Conservation (phyloP, 768 basidiomycete species). For the Fibroporia radiculosa region DNA sequence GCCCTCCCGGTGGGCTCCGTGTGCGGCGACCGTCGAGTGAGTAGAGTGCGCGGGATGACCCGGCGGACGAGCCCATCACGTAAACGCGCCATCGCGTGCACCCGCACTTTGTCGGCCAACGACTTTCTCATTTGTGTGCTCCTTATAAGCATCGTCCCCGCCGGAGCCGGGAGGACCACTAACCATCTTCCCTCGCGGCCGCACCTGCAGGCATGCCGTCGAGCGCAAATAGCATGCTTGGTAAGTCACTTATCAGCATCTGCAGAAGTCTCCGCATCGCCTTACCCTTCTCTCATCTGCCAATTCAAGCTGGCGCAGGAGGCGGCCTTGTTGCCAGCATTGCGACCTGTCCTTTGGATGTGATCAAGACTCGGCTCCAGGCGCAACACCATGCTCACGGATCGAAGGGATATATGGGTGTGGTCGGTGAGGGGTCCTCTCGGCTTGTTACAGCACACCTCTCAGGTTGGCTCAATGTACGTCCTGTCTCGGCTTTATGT, state of each 20-base stretch:
- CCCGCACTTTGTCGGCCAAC: background rate
- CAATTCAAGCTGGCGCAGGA: conserved; percentile 75
- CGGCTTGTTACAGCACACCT: conserved; percentile 13
- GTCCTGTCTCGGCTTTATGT: conserved; percentile 8
- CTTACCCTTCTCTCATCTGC: conserved; percentile 7
- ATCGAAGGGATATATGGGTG: conserved; percentile 68
- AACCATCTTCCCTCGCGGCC: conserved; percentile 35
- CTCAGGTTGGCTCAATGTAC: conserved; percentile 16
- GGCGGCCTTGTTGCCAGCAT: conserved; percentile 90
- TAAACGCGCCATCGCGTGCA: too few species aligned
- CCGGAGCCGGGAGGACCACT: background rate
- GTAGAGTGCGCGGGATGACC: background rate
- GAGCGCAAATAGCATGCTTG: conserved; percentile 78
- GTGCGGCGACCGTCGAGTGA: background rate
- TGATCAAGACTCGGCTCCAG: conserved; percentile 95
- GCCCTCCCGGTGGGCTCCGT: background rate
- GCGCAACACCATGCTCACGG: conserved; percentile 76
- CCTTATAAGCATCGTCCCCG: background rate
- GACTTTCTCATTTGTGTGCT: too few species aligned
- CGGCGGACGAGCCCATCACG: background rate
- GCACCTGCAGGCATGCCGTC: conserved; percentile 64
- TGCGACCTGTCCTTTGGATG: conserved; percentile 95
- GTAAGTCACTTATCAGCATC: conserved; percentile 33
- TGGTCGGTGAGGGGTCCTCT: conserved; percentile 44
- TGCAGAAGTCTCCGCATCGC: conserved; percentile 8